These are phyloP conservation scores for Quercus ilex DNA, from an alignment of 306 rosid genomes.

Conservation along the genomic window DNA sequence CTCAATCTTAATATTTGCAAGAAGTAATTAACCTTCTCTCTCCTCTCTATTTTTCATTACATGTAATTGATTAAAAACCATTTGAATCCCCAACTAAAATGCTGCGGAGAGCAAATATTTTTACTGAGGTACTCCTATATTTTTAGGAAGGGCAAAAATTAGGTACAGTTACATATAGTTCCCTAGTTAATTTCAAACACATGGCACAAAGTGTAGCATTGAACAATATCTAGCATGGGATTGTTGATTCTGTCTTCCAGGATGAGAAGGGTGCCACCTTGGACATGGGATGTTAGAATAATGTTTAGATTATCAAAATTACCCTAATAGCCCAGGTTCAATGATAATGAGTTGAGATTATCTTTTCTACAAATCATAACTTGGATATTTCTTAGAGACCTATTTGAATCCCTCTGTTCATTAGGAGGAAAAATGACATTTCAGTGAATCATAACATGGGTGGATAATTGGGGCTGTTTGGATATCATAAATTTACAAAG, in stretches of 20 bases:
- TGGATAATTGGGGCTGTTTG: not conserved
- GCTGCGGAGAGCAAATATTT: not conserved
- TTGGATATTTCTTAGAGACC: not conserved
- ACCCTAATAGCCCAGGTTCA: not conserved
- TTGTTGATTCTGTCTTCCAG: not conserved
- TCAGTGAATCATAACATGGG: not conserved
- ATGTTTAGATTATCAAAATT: not conserved
- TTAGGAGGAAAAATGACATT: not conserved
- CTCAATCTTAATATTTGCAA: not conserved
- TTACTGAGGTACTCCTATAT: not conserved
- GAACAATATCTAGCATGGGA: too few species aligned
- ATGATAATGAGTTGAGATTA: not conserved
- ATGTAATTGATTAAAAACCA: not conserved
- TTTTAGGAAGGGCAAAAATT: too few species aligned
- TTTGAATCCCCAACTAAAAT: not conserved
- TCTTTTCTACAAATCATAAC: not conserved
- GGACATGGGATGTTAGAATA: not conserved
- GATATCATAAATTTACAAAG: not conserved
- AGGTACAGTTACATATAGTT: too few species aligned
- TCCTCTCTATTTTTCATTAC: not conserved
- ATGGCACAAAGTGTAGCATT: too few species aligned
- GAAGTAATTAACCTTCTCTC: not conserved
- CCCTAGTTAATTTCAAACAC: too few species aligned
- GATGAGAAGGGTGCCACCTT: not conserved
- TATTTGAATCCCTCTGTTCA: not conserved